These are phyloP conservation scores for Dendrostoma leiphaemia DNA, from an alignment of 2,329 filamentous ascomycete genomes.

Conservation along the genomic window DNA sequence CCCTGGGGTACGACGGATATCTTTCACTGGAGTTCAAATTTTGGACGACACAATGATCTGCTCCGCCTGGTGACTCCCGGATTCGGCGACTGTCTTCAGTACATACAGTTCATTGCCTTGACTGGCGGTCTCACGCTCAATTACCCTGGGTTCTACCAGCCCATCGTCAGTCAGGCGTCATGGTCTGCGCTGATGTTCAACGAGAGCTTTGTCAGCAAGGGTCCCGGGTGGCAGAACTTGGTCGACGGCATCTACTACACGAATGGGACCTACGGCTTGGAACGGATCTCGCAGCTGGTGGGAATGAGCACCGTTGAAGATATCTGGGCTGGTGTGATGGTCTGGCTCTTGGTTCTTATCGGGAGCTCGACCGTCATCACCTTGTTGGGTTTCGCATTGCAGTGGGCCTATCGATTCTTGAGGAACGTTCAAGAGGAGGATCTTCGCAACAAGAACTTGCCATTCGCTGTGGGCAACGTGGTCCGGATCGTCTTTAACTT, in stretches of 20 bases:
- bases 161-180: slow-evolving; percentile 78
- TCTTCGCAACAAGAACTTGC: slow-evolving; percentile 84
- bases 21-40: slow-evolving; percentile 97
- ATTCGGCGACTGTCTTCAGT: slow-evolving; percentile 94
- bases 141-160: slow-evolving; percentile 94
- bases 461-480: slow-evolving; percentile 77
- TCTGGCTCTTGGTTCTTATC: slow-evolving; percentile 83
- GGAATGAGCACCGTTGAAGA: slow-evolving; percentile 76
- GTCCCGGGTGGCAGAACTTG: slow-evolving; percentile 63
- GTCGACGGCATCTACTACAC: slow-evolving; percentile 85
- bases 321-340: slow-evolving; percentile 90
- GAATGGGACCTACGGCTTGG: slow-evolving; percentile 75
- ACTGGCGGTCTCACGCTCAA: slow-evolving; percentile 83
- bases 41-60: slow-evolving; percentile 88
- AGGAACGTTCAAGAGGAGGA: slow-evolving; percentile 79
- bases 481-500: slow-evolving; percentile 90
- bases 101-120: slow-evolving; percentile 88
- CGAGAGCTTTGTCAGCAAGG: slow-evolving; percentile 75
- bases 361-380: slow-evolving; percentile 64
- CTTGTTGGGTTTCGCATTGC: slow-evolving; percentile 72
- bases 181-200: slow-evolving; percentile 96
- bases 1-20: slow-evolving; percentile 91
- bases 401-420: slow-evolving; percentile 73
- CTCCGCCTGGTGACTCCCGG: slow-evolving; percentile 90
- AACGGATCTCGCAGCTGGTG: slow-evolving; percentile 74